A percentile compares a stretch with the other conserved stretches of the same genome.
Conservation (phyloP, 768 basidiomycete species). For the Gymnopilus junonius region DNA sequence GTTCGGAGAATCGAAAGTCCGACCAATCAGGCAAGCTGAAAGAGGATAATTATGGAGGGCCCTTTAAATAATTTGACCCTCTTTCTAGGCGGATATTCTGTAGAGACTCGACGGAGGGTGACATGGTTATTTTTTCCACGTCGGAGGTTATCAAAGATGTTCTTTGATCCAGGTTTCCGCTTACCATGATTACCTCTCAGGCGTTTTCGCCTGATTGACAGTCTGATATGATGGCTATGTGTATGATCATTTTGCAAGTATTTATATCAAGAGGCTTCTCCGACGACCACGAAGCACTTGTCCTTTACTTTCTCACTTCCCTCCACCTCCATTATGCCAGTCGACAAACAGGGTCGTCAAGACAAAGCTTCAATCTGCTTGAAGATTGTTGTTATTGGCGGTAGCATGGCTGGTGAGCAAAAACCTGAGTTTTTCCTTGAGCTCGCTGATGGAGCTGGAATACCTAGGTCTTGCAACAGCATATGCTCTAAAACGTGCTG, state of each 20-base stretch:
- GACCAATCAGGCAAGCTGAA: background rate
- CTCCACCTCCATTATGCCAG: slow-evolving; percentile 8
- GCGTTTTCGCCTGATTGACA: slow-evolving; percentile 18
- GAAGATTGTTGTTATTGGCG: slow-evolving; percentile 39
- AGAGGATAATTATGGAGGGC: background rate
- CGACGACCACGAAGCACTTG: slow-evolving; percentile 10
- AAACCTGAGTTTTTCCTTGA: background rate
- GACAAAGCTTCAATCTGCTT: slow-evolving; percentile 12
- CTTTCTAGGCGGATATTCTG: background rate
- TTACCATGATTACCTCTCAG: slow-evolving; percentile 13
- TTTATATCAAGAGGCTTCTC: slow-evolving; percentile 9
- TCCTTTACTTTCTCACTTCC: slow-evolving; percentile 4
- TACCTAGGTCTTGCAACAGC: slow-evolving; percentile 13
- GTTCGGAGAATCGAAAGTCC: slow-evolving; percentile 1
- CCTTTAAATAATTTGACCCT: background rate
- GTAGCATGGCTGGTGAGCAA: slow-evolving; percentile 42
- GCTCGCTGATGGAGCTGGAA: background rate
- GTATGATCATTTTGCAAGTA: slow-evolving; percentile 10
- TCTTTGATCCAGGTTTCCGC: slow-evolving; percentile 11
- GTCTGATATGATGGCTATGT: slow-evolving; percentile 18
- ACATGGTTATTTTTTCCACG: background rate
- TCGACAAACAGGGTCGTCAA: slow-evolving; percentile 5
- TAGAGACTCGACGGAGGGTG: background rate
- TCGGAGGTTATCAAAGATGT: slow-evolving; percentile 8
- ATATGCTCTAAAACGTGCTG: slow-evolving; percentile 26